Base-by-base conservation (phyloP, 2,329 filamentous ascomycete species). In the Penicillium sp. region DNA sequence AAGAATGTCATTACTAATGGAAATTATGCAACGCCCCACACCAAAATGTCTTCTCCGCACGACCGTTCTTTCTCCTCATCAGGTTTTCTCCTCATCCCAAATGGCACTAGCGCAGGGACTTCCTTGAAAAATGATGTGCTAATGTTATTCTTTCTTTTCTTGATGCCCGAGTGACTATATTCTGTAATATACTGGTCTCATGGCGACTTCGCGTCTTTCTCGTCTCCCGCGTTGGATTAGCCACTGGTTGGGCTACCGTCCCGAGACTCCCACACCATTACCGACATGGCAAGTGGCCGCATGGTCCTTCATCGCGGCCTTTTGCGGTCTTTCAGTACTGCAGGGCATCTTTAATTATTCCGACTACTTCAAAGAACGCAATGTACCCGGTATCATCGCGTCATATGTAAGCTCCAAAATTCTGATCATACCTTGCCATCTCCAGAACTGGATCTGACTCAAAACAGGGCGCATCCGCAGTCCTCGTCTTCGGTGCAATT, bases 401-500 rank as follows among this genome's bases (percentile, higher is more conserved):
- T 67, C 65, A 13, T 67, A 59, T 43, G 64, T 66, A 48, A 54
- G 64, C 57, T 18, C 1, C 16, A 42, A 29, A 13, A 24, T 26
- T 38, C 16, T n/a, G 6, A 4, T 8, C 29, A 9, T 13, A 18
- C 12, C 12, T n/a, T 8, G 5, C 39, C 23, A 13, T 23, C 24
- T 42, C 18, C 34, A 16, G 2, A 2, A 6, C 31, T 45, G 5
- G 28, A 23, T 39, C 45, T 39, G 36, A 49, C 24, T 36, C 38
- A 45, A 16, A 29, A 43, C 34, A 66, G 62, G 68, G 68, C 34
- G 68, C 68, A 44, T 70, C 65, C 0, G 68, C 68, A 6, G 67
- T 70, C 9, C 65, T 70, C 12, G 56, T 64, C 44, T 70, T 68
- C 46, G 65, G 65, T 12, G 61, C 65, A 13, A 68, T 70, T 21